phyloP scores from a whole-genome alignment of 2,329 filamentous ascomycete species.

The Trichoderma sp. region DNA sequence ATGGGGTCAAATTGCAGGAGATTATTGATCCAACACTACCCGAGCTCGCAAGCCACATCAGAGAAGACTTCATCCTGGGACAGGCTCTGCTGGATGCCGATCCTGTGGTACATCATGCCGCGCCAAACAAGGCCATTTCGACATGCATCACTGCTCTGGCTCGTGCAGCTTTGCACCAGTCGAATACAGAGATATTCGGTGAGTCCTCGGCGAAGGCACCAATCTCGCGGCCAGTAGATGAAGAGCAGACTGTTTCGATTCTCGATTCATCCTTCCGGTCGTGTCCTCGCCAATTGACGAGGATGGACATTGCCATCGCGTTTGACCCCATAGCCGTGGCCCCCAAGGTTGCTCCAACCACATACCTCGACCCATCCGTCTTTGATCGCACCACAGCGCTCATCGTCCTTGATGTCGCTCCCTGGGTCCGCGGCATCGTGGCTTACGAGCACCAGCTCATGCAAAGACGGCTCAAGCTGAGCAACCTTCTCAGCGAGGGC shows the following conservation, averaged over 20 bases:
- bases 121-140: conserved; percentile 28
- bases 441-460: conserved; percentile 70
- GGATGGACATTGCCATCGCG: conserved; percentile 54
- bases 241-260: conserved; percentile 32
- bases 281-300: conserved; percentile 34
- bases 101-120: conserved; percentile 30
- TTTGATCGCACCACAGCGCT: conserved; percentile 69
- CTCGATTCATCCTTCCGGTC: conserved; percentile 40
- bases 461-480: conserved; percentile 60
- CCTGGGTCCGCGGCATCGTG: conserved; percentile 84
- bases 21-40: conserved; percentile 62
- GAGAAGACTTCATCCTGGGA: conserved; percentile 52
- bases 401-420: conserved; percentile 75
- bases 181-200: neutral
- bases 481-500: conserved; percentile 59
- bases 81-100: conserved; percentile 47
- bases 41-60: conserved; percentile 44
- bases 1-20: conserved; percentile 45
- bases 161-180: neutral
- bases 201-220: neutral
- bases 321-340: conserved; percentile 59
- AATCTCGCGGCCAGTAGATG: conserved; percentile 31
- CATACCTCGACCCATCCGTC: conserved; percentile 62
- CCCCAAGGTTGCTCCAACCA: conserved; percentile 38
- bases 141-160: conserved; percentile 30